These are phyloP conservation scores for Gonium pectorale DNA, from an alignment of 139 green algal genomes.

Conservation along the genomic window DNA sequence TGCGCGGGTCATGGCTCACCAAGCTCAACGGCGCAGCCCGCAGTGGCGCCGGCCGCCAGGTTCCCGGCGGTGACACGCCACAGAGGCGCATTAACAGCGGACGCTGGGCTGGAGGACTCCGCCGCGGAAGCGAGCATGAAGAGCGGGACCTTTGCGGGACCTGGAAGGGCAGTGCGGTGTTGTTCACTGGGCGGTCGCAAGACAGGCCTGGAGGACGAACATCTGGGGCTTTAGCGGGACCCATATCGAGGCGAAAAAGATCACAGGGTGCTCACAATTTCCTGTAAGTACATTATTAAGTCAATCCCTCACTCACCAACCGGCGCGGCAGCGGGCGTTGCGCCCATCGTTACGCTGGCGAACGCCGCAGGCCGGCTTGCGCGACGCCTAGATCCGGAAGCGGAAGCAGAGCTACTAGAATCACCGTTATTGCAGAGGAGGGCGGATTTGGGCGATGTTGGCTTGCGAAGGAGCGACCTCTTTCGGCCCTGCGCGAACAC, in stretches of 20 bases:
- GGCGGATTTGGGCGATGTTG: background rate
- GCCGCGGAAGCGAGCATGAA: constrained; percentile 52
- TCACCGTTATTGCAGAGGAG: background rate
- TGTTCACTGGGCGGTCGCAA: too few species aligned
- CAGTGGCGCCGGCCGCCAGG: constrained; percentile 84
- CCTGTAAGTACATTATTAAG: too few species aligned
- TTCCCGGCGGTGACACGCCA: constrained; percentile 82
- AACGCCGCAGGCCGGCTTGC: background rate
- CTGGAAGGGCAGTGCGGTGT: background rate
- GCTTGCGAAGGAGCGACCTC: constrained; percentile 13
- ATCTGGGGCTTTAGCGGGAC: too few species aligned
- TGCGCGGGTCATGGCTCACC: constrained; percentile 59
- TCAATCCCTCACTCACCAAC: background rate
- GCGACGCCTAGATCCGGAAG: background rate
- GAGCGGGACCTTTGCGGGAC: constrained; percentile 18
- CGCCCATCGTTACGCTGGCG: constrained; percentile 14
- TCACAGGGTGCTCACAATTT: too few species aligned
- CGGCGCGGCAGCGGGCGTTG: background rate
- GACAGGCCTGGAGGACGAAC: too few species aligned
- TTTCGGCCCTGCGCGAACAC: background rate
- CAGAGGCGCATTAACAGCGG: background rate
- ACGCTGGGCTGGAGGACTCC: background rate
- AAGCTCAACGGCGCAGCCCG: constrained; percentile 87
- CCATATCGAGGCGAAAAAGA: too few species aligned
- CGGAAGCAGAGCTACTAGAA: background rate